Evolutionary conservation across 2,329 filamentous ascomycete species (phyloP).

Genomic region (Botryotinia globosa): DNA sequence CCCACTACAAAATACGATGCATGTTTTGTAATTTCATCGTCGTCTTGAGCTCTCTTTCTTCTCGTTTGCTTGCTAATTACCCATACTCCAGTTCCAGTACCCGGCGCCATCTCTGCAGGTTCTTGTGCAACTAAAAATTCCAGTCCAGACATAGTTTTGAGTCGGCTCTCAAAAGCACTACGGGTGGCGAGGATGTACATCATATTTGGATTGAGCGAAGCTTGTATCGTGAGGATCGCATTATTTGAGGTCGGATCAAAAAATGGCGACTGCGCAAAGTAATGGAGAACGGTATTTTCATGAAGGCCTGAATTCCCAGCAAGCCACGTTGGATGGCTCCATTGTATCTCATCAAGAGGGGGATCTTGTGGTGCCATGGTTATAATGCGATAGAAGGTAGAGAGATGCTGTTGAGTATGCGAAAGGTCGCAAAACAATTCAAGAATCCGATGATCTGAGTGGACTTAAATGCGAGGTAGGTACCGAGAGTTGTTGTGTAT

Average conservation of each 20-base stretch:
- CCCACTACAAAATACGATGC: constrained; percentile 63
- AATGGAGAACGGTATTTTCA: constrained; percentile 60
- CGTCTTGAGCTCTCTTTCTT: constrained; percentile 54
- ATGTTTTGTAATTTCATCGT: constrained; percentile 60
- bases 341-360: constrained; percentile 66
- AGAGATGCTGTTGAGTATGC: neutral
- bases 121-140: constrained; percentile 66
- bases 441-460: no score
- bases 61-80: constrained; percentile 67
- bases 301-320: constrained; percentile 58
- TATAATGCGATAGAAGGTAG: neutral
- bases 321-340: constrained; percentile 53
- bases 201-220: constrained; percentile 59
- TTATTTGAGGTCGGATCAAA: constrained; percentile 68
- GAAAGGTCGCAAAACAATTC: neutral
- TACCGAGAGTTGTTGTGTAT: no score
- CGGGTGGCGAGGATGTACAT: constrained; percentile 56
- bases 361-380: constrained; percentile 50
- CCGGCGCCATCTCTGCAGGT: constrained; percentile 60
- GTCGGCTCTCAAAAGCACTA: constrained; percentile 60
- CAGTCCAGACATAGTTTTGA: constrained; percentile 63
- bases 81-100: constrained; percentile 63
- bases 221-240: constrained; percentile 59
- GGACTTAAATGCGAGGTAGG: neutral
- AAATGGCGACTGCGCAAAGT: constrained; percentile 66